phyloP scores from a whole-genome alignment of 1,284 basidiomycete species.

The Cerrena zonata region DNA sequence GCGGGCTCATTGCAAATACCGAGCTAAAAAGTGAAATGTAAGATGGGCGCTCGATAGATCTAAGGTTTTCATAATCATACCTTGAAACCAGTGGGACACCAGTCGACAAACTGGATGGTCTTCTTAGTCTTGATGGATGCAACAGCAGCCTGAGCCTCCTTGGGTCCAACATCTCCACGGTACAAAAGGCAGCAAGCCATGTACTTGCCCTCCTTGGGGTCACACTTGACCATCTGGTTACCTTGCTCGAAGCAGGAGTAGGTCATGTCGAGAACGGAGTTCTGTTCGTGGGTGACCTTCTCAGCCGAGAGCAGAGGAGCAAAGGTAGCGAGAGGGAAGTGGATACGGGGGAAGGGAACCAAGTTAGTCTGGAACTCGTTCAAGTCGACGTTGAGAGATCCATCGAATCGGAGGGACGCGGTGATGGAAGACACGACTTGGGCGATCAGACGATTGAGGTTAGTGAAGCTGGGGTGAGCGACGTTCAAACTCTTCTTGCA shows the following conservation, averaged over 20 bases:
- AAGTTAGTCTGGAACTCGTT: constrained; percentile 99
- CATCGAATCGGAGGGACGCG: constrained; percentile 95
- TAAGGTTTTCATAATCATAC: constrained; percentile 60
- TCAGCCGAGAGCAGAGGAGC: constrained; percentile 89
- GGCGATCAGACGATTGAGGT: constrained; percentile 94
- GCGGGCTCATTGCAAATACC: constrained; percentile 97
- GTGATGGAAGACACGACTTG: constrained; percentile 98
- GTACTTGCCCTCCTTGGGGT: constrained; percentile 94
- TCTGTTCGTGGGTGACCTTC: constrained; percentile 91
- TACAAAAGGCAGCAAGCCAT: constrained; percentile 89
- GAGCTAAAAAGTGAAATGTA: constrained; percentile 44
- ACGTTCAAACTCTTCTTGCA: constrained; percentile 95
- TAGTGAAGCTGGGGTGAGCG: constrained; percentile 83
- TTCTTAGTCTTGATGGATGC: constrained; percentile 94
- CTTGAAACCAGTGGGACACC: constrained; percentile 98
- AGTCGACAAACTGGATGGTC: constrained; percentile 96
- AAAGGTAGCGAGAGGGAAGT: constrained; percentile 96
- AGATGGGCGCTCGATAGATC: not conserved
- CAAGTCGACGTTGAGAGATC: constrained; percentile 95
- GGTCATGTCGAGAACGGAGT: constrained; percentile 97
- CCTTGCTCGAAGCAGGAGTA: constrained; percentile 96
- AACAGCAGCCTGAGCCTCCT: constrained; percentile 92
- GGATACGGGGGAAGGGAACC: constrained; percentile 97
- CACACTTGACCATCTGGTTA: constrained; percentile 97
- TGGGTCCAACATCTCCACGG: constrained; percentile 96